Evolutionary conservation across 1,284 basidiomycete genomes (phyloP), one percentile per base, ranked within the genome.

Genomic region (Tetrapyrgos nigripes): DNA sequence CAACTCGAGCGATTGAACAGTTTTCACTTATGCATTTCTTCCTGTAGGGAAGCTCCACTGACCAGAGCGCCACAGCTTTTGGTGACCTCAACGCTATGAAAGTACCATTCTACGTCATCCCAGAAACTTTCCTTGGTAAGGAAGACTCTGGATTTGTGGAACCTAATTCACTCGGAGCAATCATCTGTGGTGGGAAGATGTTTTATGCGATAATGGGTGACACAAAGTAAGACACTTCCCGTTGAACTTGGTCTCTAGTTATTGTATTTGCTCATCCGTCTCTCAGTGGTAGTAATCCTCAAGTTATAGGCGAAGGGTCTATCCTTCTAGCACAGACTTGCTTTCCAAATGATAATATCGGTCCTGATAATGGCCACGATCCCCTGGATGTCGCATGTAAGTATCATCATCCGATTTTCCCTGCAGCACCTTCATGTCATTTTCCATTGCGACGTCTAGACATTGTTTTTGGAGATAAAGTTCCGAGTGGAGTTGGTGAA

Each of bases 121-220:
- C 68, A 1, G 59, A 58, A 29, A 23, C 31, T 19, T 67, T 68
- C 53, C 57, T 53, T 11, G 24, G 50, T 21, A n/a, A 62, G 37
- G 33, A 62, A 27, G 57, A 61, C 45, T n/a, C n/a, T n/a, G n/a
- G n/a, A n/a, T n/a, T n/a, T n/a, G 19, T 33, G 11, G 54, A 61
- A 43, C n/a, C 56, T 23, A 69, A 68, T 48, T 60, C 64, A 6
- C 53, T 69, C 10, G 68, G 64, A n/a, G 65, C 65, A 64, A n/a
- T n/a, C n/a, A n/a, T n/a, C n/a, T n/a, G n/a, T n/a, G n/a, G n/a
- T n/a, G n/a, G n/a, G n/a, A n/a, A 68, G 50, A 68, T 69, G 64
- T 64, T 66, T 23, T 69, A 69, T 45, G 66, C 59, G 6, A 69
- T 69, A 28, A 63, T 65, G 19, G 68, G 65, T 4, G 68, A 69